A percentile compares a stretch with the other conserved stretches of the same genome.
phyloP scores from a whole-genome alignment of 768 basidiomycete genomes.

The Coprinopsis sp. region DNA sequence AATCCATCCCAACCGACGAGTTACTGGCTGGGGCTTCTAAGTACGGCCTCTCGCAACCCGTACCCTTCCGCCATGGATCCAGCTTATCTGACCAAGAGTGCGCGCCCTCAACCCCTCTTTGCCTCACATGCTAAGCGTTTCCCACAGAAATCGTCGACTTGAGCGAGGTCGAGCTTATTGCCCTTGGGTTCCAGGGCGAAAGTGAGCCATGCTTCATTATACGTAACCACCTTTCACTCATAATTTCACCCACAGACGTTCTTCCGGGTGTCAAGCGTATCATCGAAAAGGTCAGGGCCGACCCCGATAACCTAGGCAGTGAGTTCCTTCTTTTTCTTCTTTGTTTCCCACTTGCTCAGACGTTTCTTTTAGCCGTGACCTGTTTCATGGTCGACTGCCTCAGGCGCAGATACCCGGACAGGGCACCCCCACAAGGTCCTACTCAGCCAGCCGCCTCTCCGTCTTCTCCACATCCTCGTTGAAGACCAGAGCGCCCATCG shows the following conservation, averaged over 20 bases:
- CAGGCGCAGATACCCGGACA: too few species aligned
- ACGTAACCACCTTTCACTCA: conserved; percentile 20
- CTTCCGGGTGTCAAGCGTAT: conserved; percentile 16
- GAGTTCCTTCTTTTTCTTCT: conserved; percentile 23
- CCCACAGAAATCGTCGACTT: conserved; percentile 22
- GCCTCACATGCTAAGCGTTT: conserved; percentile 23
- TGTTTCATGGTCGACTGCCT: conserved; percentile 24
- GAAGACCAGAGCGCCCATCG: too few species aligned
- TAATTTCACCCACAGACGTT: conserved; percentile 25
- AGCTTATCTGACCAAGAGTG: conserved; percentile 22
- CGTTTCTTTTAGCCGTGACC: conserved; percentile 25
- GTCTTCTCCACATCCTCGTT: too few species aligned
- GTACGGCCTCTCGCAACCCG: too few species aligned
- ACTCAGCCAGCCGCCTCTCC: too few species aligned
- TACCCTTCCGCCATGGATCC: conserved; percentile 18
- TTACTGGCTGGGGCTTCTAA: too few species aligned
- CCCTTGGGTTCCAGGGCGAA: conserved; percentile 19
- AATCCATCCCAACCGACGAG: too few species aligned
- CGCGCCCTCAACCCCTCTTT: conserved; percentile 22
- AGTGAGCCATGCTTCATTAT: conserved; percentile 22
- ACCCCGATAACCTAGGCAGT: conserved; percentile 16
- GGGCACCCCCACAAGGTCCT: too few species aligned
- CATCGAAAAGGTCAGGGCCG: conserved; percentile 18
- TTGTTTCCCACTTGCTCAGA: conserved; percentile 18
- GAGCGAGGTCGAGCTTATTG: conserved; percentile 17